These are phyloP conservation scores for Monosporascus sp. DNA, from an alignment of 2,329 filamentous ascomycete species.

Conservation along the genomic window DNA sequence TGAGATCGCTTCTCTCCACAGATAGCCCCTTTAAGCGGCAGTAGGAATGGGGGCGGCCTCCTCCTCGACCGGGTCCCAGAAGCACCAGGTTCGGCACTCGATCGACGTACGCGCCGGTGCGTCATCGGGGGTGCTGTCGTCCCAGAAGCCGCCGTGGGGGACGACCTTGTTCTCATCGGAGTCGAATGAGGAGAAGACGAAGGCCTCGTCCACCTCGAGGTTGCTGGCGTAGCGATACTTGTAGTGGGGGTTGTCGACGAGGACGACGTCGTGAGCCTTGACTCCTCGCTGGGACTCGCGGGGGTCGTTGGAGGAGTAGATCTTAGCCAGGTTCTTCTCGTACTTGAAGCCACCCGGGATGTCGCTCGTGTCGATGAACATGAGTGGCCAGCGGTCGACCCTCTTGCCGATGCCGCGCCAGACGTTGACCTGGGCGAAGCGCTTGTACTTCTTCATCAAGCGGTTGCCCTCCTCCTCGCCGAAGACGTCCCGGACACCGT, in stretches of 20 bases:
- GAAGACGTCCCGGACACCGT: constrained; percentile 20
- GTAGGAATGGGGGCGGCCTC: neutral
- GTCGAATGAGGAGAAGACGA: constrained; percentile 25
- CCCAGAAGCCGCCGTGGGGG: constrained; percentile 26
- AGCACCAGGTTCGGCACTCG: neutral
- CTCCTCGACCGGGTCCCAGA: neutral
- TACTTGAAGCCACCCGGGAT: constrained; percentile 18
- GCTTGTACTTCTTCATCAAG: constrained; percentile 17
- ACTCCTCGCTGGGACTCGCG: constrained; percentile 18
- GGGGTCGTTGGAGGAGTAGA: constrained; percentile 22
- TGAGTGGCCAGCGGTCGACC: constrained; percentile 22
- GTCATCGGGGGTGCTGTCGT: constrained; percentile 5
- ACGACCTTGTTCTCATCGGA: constrained; percentile 21
- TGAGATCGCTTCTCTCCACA: too few relatives aligned
- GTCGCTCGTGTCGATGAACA: constrained; percentile 20
- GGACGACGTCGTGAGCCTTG: constrained; percentile 22
- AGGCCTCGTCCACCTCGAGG: constrained; percentile 19
- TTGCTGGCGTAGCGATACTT: constrained; percentile 24
- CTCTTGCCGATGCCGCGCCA: constrained; percentile 23
- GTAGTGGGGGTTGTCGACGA: constrained; percentile 18
- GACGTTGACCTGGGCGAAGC: constrained; percentile 23
- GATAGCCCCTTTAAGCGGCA: neutral
- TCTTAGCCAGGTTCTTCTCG: constrained; percentile 18
- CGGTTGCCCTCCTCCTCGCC: constrained; percentile 16
- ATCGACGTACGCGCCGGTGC: neutral